Percentiles rank a stretch among this genome's conserved stretches.
These are phyloP conservation scores for Mortierella sp. DNA, from an alignment of 371 early-diverging fungal genomes.

Conservation along the genomic window DNA sequence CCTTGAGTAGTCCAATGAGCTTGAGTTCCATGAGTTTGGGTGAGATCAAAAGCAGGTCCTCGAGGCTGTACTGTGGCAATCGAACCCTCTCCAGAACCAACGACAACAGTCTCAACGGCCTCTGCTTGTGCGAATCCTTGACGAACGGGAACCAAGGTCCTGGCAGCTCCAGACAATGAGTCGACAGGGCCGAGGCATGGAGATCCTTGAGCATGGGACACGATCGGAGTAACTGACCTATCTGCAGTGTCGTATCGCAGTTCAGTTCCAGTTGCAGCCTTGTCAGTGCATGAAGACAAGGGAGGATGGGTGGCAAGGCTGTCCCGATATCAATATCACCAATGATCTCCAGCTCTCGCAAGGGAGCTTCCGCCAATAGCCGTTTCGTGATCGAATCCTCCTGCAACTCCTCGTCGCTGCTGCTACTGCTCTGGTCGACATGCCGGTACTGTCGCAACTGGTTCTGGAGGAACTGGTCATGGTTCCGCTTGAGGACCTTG, in stretches of 20 bases:
- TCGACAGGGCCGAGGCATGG: not conserved
- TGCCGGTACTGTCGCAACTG: not conserved
- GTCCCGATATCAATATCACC: not conserved
- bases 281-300: conserved; percentile 1
- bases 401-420: conserved; percentile 3
- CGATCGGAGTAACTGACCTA: not conserved
- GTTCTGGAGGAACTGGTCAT: not conserved
- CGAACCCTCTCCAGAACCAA: not conserved
- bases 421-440: not conserved
- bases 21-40: not conserved
- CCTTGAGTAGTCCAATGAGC: conserved; percentile 1
- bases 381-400: conserved; percentile 5
- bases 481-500: conserved; percentile 5
- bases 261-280: not conserved
- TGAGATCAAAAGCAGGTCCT: not conserved
- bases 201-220: not conserved
- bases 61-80: conserved; percentile 6
- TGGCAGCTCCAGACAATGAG: not conserved
- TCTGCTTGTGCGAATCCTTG: not conserved
- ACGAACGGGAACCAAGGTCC: conserved; percentile 5
- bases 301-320: not conserved
- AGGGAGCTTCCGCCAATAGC: not conserved
- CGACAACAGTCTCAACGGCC: not conserved
- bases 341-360: not conserved
- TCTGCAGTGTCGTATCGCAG: not conserved